A percentile compares a stretch with the other conserved stretches of the same genome.
Evolutionary conservation across 768 basidiomycete species (phyloP).

Genomic region (Dictyophora rubrovolvata): DNA sequence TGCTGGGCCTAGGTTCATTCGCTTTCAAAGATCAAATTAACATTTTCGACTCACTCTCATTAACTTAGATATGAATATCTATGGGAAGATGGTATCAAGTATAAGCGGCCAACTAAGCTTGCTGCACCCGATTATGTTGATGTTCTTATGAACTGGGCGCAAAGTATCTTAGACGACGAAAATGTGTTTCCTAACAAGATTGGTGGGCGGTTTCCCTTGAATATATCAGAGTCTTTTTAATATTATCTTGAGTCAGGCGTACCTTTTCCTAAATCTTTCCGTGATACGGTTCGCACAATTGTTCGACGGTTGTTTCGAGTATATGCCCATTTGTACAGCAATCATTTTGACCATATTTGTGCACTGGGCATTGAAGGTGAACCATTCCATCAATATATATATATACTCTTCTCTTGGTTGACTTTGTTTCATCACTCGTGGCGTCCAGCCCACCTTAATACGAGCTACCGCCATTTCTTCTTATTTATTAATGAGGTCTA

Average conservation of each 20-base stretch:
- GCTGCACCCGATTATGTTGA: slow-evolving; percentile 95
- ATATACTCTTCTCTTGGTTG: neutral
- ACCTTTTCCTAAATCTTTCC: slow-evolving; percentile 83
- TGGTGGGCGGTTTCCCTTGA: slow-evolving; percentile 34
- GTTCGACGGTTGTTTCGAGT: slow-evolving; percentile 89
- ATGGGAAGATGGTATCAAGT: slow-evolving; percentile 86
- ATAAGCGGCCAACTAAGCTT: slow-evolving; percentile 87
- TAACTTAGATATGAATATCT: slow-evolving; percentile 76
- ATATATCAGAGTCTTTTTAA: neutral
- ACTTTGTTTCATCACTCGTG: neutral
- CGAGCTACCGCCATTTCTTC: slow-evolving; percentile 97
- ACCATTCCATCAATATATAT: slow-evolving; percentile 12
- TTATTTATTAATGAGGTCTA: slow-evolving; percentile 89
- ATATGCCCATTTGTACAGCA: slow-evolving; percentile 98
- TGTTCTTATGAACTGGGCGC: slow-evolving; percentile 98
- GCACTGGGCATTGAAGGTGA: slow-evolving; percentile 95
- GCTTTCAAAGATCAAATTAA: neutral
- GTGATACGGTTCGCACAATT: slow-evolving; percentile 84
- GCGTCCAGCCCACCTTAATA: slow-evolving; percentile 84
- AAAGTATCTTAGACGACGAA: slow-evolving; percentile 86
- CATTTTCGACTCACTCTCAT: neutral
- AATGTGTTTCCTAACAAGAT: slow-evolving; percentile 90
- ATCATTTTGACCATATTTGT: slow-evolving; percentile 98
- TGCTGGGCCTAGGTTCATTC: slow-evolving; percentile 75
- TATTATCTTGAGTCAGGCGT: slow-evolving; percentile 47